A percentile compares a stretch with the other conserved stretches of the same genome.
These are phyloP conservation scores for Fusarium tjaetaba DNA, from an alignment of 2,329 filamentous ascomycete species.

Conservation along the genomic window DNA sequence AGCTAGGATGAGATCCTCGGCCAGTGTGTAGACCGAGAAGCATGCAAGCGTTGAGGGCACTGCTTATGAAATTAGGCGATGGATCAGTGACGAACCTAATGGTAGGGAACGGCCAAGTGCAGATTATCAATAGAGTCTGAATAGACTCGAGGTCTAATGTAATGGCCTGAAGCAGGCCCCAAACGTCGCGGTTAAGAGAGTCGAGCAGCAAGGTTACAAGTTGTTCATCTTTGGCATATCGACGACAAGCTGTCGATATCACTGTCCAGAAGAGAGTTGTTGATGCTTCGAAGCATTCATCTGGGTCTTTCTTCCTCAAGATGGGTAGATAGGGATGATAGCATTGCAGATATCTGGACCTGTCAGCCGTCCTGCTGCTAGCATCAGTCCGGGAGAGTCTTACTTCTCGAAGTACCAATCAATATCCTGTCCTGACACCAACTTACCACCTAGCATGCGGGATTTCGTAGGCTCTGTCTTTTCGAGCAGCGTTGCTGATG, in stretches of 20 bases:
- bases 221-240: conserved; percentile 56
- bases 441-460: conserved; percentile 57
- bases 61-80: conserved; percentile 57
- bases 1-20: conserved; percentile 60
- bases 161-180: conserved; percentile 53
- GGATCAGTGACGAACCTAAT: conserved; percentile 63
- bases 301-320: conserved; percentile 59
- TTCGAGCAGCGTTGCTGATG: conserved; percentile 8
- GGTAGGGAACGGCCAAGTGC: conserved; percentile 62
- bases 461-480: conserved; percentile 49
- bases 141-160: conserved; percentile 59
- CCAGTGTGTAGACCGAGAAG: conserved; percentile 63
- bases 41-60: conserved; percentile 59
- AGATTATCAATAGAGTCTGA: conserved; percentile 62
- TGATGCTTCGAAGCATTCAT: conserved; percentile 59
- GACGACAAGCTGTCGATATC: conserved; percentile 60
- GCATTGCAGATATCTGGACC: conserved; percentile 59
- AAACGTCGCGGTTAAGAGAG: conserved; percentile 58
- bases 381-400: neutral
- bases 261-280: conserved; percentile 66
- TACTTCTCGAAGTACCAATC: conserved; percentile 66
- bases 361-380: neutral
- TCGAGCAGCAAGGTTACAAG: conserved; percentile 58
- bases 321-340: conserved; percentile 65
- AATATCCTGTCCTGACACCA: conserved; percentile 63